phyloP scores from a whole-genome alignment of 2,329 filamentous ascomycete genomes.

The Beauveria rudraprayagi region DNA sequence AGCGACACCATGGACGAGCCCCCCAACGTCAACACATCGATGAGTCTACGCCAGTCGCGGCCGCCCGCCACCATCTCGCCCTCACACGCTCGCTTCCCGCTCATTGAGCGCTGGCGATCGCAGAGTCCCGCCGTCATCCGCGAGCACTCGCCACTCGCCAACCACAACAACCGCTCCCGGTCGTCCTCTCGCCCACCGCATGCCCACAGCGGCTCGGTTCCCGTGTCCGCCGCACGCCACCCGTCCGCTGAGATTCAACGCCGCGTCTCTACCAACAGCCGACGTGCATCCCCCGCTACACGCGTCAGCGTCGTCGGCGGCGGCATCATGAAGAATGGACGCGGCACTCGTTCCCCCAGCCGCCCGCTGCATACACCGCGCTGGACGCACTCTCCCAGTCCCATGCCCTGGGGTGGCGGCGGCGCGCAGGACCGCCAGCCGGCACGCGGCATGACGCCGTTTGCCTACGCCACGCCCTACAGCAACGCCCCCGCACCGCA shows the following conservation, averaged over 20 bases:
- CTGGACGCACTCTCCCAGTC: conserved; percentile 43
- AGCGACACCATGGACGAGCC: conserved; percentile 55
- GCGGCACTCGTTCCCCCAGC: conserved; percentile 48
- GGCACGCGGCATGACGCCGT: conserved; percentile 44
- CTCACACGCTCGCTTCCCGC: conserved; percentile 17
- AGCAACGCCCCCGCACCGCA: conserved; percentile 46
- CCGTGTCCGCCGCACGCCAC: conserved; percentile 30
- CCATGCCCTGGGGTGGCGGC: conserved; percentile 24
- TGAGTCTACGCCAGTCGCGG: conserved; percentile 31
- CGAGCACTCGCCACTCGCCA: conserved; percentile 32
- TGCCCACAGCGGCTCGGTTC: conserved; percentile 46
- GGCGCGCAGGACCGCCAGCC: conserved; percentile 25
- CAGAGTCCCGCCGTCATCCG: conserved; percentile 26
- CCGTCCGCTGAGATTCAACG: conserved; percentile 36
- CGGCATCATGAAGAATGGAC: conserved; percentile 39
- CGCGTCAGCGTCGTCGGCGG: conserved; percentile 20
- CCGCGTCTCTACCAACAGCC: conserved; percentile 35
- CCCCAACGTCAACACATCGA: conserved; percentile 35
- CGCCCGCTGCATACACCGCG: conserved; percentile 46
- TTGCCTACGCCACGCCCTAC: conserved; percentile 68
- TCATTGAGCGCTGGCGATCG: conserved; percentile 20
- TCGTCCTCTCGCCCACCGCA: conserved; percentile 38
- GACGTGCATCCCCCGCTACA: conserved; percentile 24
- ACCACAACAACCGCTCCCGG: conserved; percentile 21
- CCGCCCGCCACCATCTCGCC: conserved; percentile 35